Conservation (phyloP, 768 basidiomycete genomes). For the Lactarius deliciosus region DNA sequence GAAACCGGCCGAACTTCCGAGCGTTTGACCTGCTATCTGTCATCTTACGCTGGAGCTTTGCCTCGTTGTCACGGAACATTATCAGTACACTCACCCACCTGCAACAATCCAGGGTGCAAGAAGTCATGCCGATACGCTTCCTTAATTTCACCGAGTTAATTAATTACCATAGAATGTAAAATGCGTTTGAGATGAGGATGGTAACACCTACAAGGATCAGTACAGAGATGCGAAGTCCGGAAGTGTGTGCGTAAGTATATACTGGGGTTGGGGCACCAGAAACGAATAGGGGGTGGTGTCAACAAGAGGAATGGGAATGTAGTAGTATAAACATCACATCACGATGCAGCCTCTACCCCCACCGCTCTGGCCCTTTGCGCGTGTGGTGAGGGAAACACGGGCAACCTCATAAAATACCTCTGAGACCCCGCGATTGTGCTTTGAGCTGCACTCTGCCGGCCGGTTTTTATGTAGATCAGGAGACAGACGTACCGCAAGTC, state of each 20-base stretch:
- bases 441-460: slow-evolving; percentile 87
- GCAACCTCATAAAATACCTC: slow-evolving; percentile 95
- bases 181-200: slow-evolving; percentile 14
- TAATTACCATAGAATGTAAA: slow-evolving; percentile 5
- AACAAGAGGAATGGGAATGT: neutral
- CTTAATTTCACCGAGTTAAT: neutral
- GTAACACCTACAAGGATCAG: slow-evolving; percentile 27
- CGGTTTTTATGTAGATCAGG: slow-evolving; percentile 7
- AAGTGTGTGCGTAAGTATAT: slow-evolving; percentile 23
- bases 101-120: neutral
- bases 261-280: slow-evolving; percentile 1
- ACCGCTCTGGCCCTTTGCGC: slow-evolving; percentile 60
- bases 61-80: neutral
- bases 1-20: neutral
- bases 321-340: slow-evolving; percentile 45
- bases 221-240: slow-evolving; percentile 19
- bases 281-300: slow-evolving; percentile 5
- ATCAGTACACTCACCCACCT: neutral
- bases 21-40: neutral
- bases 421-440: slow-evolving; percentile 91
- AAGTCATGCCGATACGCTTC: neutral
- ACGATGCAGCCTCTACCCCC: slow-evolving; percentile 49
- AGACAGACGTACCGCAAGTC: neutral
- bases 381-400: slow-evolving; percentile 74
- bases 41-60: neutral